These are phyloP conservation scores for Lagenaria siceraria DNA, from an alignment of 306 rosid genomes.

Conservation along the genomic window DNA sequence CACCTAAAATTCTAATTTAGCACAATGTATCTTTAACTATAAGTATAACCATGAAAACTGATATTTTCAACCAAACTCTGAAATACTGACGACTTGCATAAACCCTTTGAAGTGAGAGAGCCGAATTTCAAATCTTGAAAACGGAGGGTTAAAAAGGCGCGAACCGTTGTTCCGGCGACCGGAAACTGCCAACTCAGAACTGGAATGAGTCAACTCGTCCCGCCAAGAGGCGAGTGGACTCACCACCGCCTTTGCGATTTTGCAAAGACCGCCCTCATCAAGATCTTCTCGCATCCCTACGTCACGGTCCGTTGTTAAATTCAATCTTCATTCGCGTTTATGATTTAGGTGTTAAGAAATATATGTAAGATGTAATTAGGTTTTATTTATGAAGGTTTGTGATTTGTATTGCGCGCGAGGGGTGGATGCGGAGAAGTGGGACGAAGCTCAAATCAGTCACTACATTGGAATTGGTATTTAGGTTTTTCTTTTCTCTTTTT, in stretches of 20 bases:
- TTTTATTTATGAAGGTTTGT: slow-evolving; percentile 36
- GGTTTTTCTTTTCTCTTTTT: not conserved
- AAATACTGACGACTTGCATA: not conserved
- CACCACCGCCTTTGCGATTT: slow-evolving; percentile 73
- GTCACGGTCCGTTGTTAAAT: slow-evolving; percentile 28
- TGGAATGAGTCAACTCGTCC: slow-evolving; percentile 37
- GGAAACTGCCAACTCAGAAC: not conserved
- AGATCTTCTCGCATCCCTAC: slow-evolving; percentile 81
- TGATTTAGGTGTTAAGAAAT: not conserved
- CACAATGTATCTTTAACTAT: too few relatives aligned
- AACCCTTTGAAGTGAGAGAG: not conserved
- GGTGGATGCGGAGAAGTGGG: slow-evolving; percentile 54
- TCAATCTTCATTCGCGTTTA: not conserved
- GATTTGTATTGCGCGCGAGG: slow-evolving; percentile 79
- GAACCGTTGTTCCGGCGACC: not conserved
- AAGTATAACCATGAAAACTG: too few relatives aligned
- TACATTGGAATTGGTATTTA: slow-evolving; percentile 76
- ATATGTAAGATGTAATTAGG: not conserved
- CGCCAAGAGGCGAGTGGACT: slow-evolving; percentile 44
- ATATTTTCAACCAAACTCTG: too few relatives aligned
- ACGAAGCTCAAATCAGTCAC: slow-evolving; percentile 69
- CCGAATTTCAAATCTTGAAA: not conserved
- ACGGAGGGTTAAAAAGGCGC: not conserved
- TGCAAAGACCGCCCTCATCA: slow-evolving; percentile 59
- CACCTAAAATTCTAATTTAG: too few relatives aligned